These are phyloP conservation scores for Debaryomycetaceae sp. DNA, from an alignment of 1,139 yeast genomes.

Conservation along the genomic window DNA sequence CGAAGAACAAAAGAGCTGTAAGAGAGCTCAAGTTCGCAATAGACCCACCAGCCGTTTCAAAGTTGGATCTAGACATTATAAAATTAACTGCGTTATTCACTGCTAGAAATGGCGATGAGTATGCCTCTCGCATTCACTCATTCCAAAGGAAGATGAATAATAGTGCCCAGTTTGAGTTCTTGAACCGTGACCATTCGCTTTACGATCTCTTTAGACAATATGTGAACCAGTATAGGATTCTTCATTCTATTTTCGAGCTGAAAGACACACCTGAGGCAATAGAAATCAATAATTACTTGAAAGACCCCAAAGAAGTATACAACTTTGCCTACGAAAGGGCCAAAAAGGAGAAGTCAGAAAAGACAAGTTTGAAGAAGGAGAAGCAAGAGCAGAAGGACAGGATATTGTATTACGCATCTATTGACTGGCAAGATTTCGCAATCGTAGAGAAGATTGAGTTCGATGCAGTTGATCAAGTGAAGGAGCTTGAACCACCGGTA, in stretches of 20 bases:
- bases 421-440: slow-evolving; percentile 85
- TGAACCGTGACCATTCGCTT: slow-evolving; percentile 59
- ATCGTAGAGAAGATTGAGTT: slow-evolving; percentile 69
- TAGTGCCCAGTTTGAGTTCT: slow-evolving; percentile 65
- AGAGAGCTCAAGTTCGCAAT: slow-evolving; percentile 44
- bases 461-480: slow-evolving; percentile 60
- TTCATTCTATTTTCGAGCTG: slow-evolving; percentile 15
- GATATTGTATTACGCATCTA: slow-evolving; percentile 60
- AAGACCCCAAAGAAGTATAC: slow-evolving; percentile 29
- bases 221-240: slow-evolving; percentile 55
- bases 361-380: slow-evolving; percentile 18
- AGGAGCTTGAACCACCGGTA: slow-evolving; percentile 60
- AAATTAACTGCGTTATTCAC: slow-evolving; percentile 70
- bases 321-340: slow-evolving; percentile 57
- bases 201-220: slow-evolving; percentile 49
- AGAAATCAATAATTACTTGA: slow-evolving; percentile 11
- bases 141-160: slow-evolving; percentile 36
- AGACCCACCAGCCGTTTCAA: slow-evolving; percentile 53
- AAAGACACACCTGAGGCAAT: slow-evolving; percentile 6
- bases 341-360: slow-evolving; percentile 41
- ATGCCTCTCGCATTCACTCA: slow-evolving; percentile 32
- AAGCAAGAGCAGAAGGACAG: slow-evolving; percentile 30
- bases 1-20: slow-evolving; percentile 8
- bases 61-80: slow-evolving; percentile 64
- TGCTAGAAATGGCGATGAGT: slow-evolving; percentile 52